phyloP scores from a whole-genome alignment of 2,329 filamentous ascomycete genomes.

The Hymenotorrendiella dingleyae region DNA sequence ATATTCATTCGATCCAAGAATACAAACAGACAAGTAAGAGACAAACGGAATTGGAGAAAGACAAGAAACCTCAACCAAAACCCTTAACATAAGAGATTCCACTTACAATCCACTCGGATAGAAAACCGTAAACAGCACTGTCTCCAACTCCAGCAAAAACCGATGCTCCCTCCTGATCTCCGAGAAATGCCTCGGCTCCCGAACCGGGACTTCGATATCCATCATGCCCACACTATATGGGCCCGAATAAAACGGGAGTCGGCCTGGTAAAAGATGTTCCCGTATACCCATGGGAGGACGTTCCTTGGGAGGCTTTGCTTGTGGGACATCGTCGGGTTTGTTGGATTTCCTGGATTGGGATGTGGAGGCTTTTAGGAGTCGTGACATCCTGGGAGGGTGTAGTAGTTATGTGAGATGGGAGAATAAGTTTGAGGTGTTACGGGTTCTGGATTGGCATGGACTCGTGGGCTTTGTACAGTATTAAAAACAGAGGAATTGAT shows the following conservation, averaged over 20 bases:
- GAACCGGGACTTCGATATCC: constrained; percentile 48
- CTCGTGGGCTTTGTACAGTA: too few species aligned
- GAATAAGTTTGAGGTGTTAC: too few species aligned
- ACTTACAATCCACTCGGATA: constrained; percentile 48
- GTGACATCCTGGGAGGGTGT: too few species aligned
- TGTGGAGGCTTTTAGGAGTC: neutral
- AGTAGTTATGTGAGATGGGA: neutral
- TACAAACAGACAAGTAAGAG: too few species aligned
- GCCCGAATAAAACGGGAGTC: constrained; percentile 44
- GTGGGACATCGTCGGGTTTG: constrained; percentile 15
- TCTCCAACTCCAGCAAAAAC: constrained; percentile 47
- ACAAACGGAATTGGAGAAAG: too few species aligned
- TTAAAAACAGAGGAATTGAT: too few species aligned
- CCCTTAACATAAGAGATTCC: too few species aligned
- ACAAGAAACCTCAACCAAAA: too few species aligned
- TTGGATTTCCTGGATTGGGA: neutral
- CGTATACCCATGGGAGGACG: constrained; percentile 41
- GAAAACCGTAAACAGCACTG: constrained; percentile 59
- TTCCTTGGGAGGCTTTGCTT: constrained; percentile 34
- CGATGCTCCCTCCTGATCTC: constrained; percentile 42
- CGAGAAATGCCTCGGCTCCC: constrained; percentile 41
- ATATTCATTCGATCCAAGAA: too few species aligned
- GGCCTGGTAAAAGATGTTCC: constrained; percentile 39
- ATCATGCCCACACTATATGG: constrained; percentile 47
- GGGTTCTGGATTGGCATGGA: too few species aligned